Evolutionary conservation across 169 alveolate genomes (phyloP), one percentile per base, ranked within the genome.

Genomic region (Haemoproteus tartakovskyi): DNA sequence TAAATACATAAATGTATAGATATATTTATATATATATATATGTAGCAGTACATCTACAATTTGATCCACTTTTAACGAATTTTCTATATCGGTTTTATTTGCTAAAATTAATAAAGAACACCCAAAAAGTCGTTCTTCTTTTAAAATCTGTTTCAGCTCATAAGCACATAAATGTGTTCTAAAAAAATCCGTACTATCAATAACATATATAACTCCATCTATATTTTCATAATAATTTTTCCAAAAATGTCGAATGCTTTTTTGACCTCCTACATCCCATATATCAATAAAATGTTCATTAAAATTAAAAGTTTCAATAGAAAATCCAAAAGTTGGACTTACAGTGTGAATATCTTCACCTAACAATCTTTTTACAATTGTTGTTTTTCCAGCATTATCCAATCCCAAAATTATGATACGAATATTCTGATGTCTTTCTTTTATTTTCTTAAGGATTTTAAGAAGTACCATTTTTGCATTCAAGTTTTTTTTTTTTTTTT

Each of bases 181-280:
- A 50, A 93, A 90, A 40, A 93, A 80, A 89, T 97, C 99, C n/a
- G 98, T 95, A 16, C 99, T 93, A 79, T 96, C 99, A 24, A 96
- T 97, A 11, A 95, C 99, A 96, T 97, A 96, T 30, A 98, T 94
- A 22, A 98, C 89, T 19, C 99, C 99, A 88, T 98, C 99, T 14
- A 99, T 97, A 61, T 95, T 88, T 87, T 98, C 99, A 87, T 96
- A 98, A 92, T 97, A 97, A 87, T 98, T 97, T 81, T 98, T 88
- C 99, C 99, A 98, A 63, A 95, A 96, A 29, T 98, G 92, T 59
- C 99, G 87, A 50, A 98, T 96, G 14, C 99, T 91, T 50, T 95
- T 92, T 89, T 98, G 99, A 14, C 99, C 99, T n/a, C 99, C 99
- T 12, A 98, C 96, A 86, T 98, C 99, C 99, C 99, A 98, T 51